Percentiles rank a stretch among this genome's conserved stretches.
These are phyloP conservation scores for Colletotrichum godetiae DNA, from an alignment of 2,329 filamentous ascomycete genomes.

Conservation along the genomic window DNA sequence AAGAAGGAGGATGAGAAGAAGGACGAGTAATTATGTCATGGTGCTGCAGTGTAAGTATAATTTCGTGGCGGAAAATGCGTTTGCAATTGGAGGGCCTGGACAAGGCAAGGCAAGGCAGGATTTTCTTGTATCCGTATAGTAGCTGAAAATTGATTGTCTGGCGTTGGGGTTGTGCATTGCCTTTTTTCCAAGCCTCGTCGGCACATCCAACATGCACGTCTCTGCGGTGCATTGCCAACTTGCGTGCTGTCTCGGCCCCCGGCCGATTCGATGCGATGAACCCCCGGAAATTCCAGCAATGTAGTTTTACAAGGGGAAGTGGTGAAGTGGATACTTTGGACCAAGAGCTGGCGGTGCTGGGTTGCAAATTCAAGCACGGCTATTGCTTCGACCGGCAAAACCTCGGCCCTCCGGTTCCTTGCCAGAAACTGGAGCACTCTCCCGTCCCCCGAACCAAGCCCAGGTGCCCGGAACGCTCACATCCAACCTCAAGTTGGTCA, in stretches of 20 bases:
- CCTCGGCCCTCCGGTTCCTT: constrained; percentile 9
- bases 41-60: constrained; percentile 24
- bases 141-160: constrained; percentile 27
- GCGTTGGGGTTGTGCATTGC: constrained; percentile 20
- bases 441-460: constrained; percentile 12
- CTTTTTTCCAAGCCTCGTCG: background rate
- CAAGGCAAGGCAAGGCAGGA: constrained; percentile 8
- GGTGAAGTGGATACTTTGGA: constrained; percentile 26
- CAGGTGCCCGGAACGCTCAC: constrained; percentile 25
- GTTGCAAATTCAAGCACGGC: constrained; percentile 36
- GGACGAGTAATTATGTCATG: constrained; percentile 28
- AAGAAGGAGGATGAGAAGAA: constrained; percentile 33
- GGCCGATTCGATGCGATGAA: background rate
- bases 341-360: background rate
- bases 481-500: constrained; percentile 27
- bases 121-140: constrained; percentile 23
- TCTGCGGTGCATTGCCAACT: background rate
- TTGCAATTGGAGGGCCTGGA: constrained; percentile 1
- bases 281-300: constrained; percentile 9
- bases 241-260: background rate
- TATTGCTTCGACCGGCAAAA: constrained; percentile 34
- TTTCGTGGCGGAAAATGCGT: background rate
- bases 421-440: constrained; percentile 34
- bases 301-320: constrained; percentile 11
- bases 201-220: background rate